A percentile compares a stretch with the other conserved stretches of the same genome.
Evolutionary conservation across 805 yeast species (phyloP).

Genomic region (Ogataea neopini): DNA sequence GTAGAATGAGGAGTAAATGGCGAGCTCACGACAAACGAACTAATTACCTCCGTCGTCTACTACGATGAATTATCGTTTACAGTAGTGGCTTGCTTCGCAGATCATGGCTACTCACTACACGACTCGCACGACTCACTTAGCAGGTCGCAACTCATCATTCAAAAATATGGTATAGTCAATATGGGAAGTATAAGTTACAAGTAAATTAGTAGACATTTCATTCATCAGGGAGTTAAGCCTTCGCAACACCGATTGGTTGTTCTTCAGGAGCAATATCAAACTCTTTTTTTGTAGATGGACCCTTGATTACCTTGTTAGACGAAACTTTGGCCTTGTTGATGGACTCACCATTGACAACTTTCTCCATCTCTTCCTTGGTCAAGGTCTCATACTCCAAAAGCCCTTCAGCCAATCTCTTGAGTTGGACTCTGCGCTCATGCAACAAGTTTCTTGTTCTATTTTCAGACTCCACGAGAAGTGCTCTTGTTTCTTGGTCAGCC

Average conservation of each 20-base stretch:
- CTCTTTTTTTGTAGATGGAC: constrained; percentile 34
- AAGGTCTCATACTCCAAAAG: constrained; percentile 93
- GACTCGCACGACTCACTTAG: no score
- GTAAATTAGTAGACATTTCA: background rate
- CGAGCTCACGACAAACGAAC: no score
- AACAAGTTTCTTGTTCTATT: constrained; percentile 73
- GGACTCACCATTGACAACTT: constrained; percentile 76
- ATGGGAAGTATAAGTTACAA: background rate
- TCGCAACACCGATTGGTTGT: constrained; percentile 30
- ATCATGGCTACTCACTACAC: no score
- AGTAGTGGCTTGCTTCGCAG: no score
- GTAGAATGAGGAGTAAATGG: no score
- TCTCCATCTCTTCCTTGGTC: constrained; percentile 86
- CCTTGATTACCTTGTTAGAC: constrained; percentile 73
- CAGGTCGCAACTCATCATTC: no score
- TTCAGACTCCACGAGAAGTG: constrained; percentile 72
- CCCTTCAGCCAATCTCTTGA: constrained; percentile 89
- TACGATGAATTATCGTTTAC: no score
- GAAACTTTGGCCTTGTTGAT: constrained; percentile 66
- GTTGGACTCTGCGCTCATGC: constrained; percentile 60
- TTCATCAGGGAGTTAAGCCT: constrained; percentile 15
- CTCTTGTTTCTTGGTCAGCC: constrained; percentile 92
- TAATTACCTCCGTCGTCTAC: no score
- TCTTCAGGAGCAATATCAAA: constrained; percentile 39
- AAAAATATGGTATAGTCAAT: background rate